phyloP scores from a whole-genome alignment of 441 rosid species.

The Sinapis alba region DNA sequence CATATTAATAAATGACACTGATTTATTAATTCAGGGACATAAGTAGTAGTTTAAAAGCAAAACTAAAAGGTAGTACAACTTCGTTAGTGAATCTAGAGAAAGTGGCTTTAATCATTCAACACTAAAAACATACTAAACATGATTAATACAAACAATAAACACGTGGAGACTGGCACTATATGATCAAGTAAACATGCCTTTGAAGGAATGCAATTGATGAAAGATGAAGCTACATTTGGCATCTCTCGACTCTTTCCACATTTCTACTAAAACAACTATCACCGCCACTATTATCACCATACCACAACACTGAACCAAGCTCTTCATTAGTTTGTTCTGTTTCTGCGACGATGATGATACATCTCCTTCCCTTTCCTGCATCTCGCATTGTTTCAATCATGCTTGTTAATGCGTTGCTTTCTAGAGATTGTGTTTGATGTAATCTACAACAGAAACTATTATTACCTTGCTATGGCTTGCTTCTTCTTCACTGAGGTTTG shows the following conservation, averaged over 20 bases:
- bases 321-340: slow-evolving; percentile 19
- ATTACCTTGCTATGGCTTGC: slow-evolving; percentile 46
- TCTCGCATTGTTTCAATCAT: neutral
- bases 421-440: neutral
- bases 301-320: slow-evolving; percentile 13
- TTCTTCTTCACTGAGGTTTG: slow-evolving; percentile 31
- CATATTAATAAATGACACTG: no score
- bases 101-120: neutral
- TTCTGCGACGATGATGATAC: slow-evolving; percentile 21
- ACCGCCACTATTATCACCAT: slow-evolving; percentile 30
- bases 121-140: neutral
- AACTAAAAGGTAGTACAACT: no score
- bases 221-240: slow-evolving; percentile 28
- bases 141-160: neutral
- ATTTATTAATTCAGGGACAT: no score
- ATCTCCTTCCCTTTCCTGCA: slow-evolving; percentile 15
- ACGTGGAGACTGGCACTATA: neutral
- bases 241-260: slow-evolving; percentile 30
- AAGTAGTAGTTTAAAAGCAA: no score
- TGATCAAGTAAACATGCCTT: slow-evolving; percentile 25
- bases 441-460: neutral
- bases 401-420: neutral
- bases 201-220: slow-evolving; percentile 31
- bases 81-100: neutral
- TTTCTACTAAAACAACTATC: slow-evolving; percentile 28